Percentiles rank a stretch among this genome's conserved stretches.
phyloP scores from a whole-genome alignment of 371 early-diverging fungal genomes.

The Apophysomyces trapeziformis region DNA sequence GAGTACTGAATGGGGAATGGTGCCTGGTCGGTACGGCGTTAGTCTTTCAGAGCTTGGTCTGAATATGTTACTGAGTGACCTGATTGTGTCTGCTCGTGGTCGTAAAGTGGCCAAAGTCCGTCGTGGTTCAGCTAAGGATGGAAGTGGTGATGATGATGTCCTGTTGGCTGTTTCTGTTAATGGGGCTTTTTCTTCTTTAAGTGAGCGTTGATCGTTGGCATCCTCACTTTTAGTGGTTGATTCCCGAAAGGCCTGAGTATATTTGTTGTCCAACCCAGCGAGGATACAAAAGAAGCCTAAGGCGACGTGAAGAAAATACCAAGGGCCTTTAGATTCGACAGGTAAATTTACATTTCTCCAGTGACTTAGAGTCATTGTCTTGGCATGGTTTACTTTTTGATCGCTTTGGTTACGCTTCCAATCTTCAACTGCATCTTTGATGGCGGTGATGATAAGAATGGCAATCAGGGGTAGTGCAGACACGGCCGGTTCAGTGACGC shows the following conservation, averaged over 20 bases:
- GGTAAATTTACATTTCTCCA: constrained; percentile 63
- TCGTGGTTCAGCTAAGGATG: constrained; percentile 10
- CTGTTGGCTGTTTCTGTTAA: constrained; percentile 16
- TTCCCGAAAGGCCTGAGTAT: constrained; percentile 22
- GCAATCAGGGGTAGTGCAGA: constrained; percentile 85
- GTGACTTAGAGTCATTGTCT: constrained; percentile 48
- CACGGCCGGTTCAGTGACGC: constrained; percentile 72
- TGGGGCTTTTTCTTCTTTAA: constrained; percentile 23
- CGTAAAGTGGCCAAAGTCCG: constrained; percentile 19
- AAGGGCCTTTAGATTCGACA: constrained; percentile 24
- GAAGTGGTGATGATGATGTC: background rate
- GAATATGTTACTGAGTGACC: constrained; percentile 37
- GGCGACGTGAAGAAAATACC: constrained; percentile 28
- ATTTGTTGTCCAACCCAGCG: constrained; percentile 28
- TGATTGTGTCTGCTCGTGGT: constrained; percentile 35
- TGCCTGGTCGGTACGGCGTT: constrained; percentile 43
- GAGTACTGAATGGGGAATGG: constrained; percentile 48
- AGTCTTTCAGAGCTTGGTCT: constrained; percentile 15
- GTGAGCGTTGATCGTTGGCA: constrained; percentile 9
- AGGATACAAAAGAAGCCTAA: constrained; percentile 40
- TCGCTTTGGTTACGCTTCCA: constrained; percentile 88
- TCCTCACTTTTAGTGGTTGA: background rate
- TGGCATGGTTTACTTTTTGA: constrained; percentile 66
- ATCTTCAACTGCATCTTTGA: constrained; percentile 96
- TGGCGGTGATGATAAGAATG: constrained; percentile 83